These are phyloP conservation scores for Gaertneriomyces semiglobifer DNA, from an alignment of 192 early-diverging fungal species.

Conservation along the genomic window DNA sequence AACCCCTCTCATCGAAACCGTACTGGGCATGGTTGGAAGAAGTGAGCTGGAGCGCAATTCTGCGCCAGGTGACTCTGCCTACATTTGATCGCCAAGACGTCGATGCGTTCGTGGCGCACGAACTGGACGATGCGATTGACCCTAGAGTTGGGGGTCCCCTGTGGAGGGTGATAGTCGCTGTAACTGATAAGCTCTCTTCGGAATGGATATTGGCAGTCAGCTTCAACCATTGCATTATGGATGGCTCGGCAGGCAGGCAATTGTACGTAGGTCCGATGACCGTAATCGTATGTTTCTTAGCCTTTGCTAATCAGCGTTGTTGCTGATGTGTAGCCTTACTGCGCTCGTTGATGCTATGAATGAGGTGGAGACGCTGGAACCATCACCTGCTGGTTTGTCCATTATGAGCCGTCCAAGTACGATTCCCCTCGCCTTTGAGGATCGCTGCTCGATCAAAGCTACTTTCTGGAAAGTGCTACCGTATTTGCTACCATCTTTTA, in stretches of 20 bases:
- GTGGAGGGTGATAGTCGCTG: not conserved
- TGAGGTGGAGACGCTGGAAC: not conserved
- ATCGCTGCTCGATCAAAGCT: not conserved
- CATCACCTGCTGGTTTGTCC: not conserved
- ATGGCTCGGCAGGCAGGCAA: conserved; percentile 5
- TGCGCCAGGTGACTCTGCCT: not conserved
- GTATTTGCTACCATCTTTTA: not conserved
- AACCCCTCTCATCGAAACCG: not conserved
- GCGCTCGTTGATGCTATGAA: conserved; percentile 1
- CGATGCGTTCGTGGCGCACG: not conserved
- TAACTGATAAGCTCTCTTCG: not conserved
- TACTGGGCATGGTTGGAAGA: not conserved
- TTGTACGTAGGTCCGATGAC: not conserved
- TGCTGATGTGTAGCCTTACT: not conserved
- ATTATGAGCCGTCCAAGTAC: not conserved
- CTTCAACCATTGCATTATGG: conserved; percentile 2
- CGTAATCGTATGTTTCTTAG: not conserved
- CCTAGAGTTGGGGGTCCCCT: not conserved
- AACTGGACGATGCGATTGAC: not conserved
- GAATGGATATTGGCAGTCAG: not conserved
- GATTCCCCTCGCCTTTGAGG: conserved; percentile 1
- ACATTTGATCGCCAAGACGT: not conserved
- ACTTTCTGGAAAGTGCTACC: not conserved
- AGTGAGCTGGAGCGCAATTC: not conserved
- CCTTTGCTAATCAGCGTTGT: not conserved